Base-by-base conservation (phyloP, 2,329 filamentous ascomycete species). In the Laburnicola sp. region DNA sequence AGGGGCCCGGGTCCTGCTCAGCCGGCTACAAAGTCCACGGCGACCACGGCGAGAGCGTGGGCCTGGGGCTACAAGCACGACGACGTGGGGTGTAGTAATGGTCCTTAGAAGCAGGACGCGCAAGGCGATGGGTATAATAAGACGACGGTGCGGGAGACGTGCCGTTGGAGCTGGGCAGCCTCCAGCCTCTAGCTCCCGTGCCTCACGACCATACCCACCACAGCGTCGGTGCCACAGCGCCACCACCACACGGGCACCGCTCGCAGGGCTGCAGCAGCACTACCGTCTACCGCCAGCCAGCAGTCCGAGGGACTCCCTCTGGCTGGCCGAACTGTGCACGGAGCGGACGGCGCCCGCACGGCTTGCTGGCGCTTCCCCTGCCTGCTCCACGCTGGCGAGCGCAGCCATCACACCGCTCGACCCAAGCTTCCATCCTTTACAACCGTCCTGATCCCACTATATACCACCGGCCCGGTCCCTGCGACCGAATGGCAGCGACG, bases 1-100 rank as follows among this genome's bases (percentile, higher is more conserved):
- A 45, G 58, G 53, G 63, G n/a, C n/a, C n/a, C n/a, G n/a, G n/a
- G n/a, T n/a, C n/a, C 58, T 62, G 56, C 59, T 63, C 57, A 60
- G 56, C 56, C 47, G 43, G 37, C 39, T 52, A 38, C 50, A 52
- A 50, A 51, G 39, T 58, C 28, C 16, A 27, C 54, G 54, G 50
- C 46, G 54, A 47, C 28, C 16, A 27, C 54, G 54, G 50, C 46
- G 54, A 47, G 48, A 51, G 56, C 63, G 58, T 50, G 51, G 51
- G 60, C 56, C 55, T 56, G 51, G 55, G 53, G 55, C 61, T 58
- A 56, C 57, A 45, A 48, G 56, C 54, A 51, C 47, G 45, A 45
- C 44, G 52, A 57, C 52, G 59, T 53, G 50, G 54, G 55, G 57
- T 48, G 48, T 55, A 49, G 31, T 57, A 54, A 54, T 57, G 48